These are phyloP conservation scores for Gossypium longicalyx DNA, from an alignment of 345 rosid species.

Conservation along the genomic window DNA sequence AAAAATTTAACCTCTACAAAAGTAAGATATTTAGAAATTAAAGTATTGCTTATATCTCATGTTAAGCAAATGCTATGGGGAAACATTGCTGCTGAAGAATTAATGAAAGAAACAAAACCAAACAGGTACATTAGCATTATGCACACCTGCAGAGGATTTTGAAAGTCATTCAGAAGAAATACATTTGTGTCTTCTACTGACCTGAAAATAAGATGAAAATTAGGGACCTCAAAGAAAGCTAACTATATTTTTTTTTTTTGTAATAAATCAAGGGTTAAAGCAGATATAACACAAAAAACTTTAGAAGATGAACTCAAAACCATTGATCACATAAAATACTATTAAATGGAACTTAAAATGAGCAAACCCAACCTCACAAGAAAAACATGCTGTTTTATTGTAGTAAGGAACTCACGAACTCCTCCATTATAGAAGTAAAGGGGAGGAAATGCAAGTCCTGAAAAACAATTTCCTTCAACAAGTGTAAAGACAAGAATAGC, in stretches of 20 bases:
- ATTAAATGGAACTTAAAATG: not conserved
- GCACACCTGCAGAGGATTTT: slow-evolving; percentile 82
- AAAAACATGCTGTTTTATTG: slow-evolving; percentile 72
- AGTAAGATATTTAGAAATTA: not conserved
- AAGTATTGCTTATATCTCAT: not conserved
- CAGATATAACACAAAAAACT: slow-evolving; percentile 11
- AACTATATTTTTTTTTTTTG: not conserved
- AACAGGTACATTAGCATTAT: slow-evolving; percentile 9
- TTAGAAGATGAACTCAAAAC: not conserved
- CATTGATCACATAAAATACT: not conserved
- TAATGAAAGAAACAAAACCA: not conserved
- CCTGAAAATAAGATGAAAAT: slow-evolving; percentile 44
- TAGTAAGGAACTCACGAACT: slow-evolving; percentile 80
- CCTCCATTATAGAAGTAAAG: slow-evolving; percentile 96
- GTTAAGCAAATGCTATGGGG: not conserved
- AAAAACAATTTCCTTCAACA: slow-evolving; percentile 23
- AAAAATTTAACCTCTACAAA: not conserved
- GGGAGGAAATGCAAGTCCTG: slow-evolving; percentile 93
- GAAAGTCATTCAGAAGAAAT: slow-evolving; percentile 82
- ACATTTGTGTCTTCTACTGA: slow-evolving; percentile 87
- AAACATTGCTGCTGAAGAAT: not conserved
- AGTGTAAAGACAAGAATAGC: not conserved
- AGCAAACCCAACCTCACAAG: slow-evolving; percentile 68
- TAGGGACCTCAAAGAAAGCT: slow-evolving; percentile 9
- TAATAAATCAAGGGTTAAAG: not conserved